Conservation (phyloP, 2,329 filamentous ascomycete species). For the Penicillium nordicum region DNA sequence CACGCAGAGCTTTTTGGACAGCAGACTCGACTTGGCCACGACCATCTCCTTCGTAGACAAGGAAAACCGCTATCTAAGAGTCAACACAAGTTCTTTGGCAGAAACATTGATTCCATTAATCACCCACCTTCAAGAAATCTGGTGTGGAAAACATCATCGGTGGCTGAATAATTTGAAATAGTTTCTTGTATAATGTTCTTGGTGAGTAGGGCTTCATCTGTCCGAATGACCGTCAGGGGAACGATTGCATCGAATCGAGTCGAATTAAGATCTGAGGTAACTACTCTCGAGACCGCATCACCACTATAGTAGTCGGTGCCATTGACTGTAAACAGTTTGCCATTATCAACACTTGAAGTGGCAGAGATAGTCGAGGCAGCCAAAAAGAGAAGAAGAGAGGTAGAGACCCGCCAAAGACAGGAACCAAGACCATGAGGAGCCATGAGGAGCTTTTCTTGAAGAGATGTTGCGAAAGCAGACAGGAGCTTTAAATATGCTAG, state of each 20-base stretch:
- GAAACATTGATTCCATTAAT: neutral
- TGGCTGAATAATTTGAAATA: slow-evolving; percentile 11
- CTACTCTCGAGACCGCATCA: slow-evolving; percentile 14
- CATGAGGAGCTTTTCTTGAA: neutral
- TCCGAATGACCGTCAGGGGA: slow-evolving; percentile 18
- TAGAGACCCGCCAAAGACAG: neutral
- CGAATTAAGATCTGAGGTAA: neutral
- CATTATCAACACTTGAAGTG: slow-evolving; percentile 7
- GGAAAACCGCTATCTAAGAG: neutral
- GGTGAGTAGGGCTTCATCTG: neutral
- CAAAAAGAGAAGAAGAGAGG: neutral
- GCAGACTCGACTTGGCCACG: neutral
- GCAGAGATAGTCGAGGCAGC: neutral
- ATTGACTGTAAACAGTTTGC: slow-evolving; percentile 23
- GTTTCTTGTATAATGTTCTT: neutral
- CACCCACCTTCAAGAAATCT: slow-evolving; percentile 14
- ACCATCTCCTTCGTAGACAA: slow-evolving; percentile 4
- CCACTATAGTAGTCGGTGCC: slow-evolving; percentile 33
- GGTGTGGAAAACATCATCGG: slow-evolving; percentile 19
- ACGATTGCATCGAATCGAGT: slow-evolving; percentile 8
- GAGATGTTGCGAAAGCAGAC: neutral
- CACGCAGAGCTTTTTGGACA: neutral
- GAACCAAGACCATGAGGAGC: neutral
- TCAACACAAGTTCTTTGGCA: neutral
- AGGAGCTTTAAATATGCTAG: neutral